Evolutionary conservation across 352 stramenopile species (phyloP), one percentile per base, ranked within the genome.

Genomic region (Phytophthora sansomeana): DNA sequence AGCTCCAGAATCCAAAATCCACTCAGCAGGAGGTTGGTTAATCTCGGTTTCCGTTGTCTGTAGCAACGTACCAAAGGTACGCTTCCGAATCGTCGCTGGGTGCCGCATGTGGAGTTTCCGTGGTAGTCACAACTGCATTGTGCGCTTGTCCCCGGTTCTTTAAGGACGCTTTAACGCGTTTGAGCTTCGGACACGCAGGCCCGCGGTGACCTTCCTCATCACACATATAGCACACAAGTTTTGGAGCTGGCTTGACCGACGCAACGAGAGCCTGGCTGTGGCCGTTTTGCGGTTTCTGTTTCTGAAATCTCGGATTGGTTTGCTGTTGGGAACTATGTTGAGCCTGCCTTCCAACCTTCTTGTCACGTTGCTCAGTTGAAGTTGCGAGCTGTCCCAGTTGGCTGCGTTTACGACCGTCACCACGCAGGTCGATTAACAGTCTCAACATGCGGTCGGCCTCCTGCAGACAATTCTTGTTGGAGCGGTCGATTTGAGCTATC

Each of bases 141-240:
- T n/a, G n/a, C n/a, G n/a, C n/a, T n/a, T n/a, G n/a, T n/a, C n/a
- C n/a, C n/a, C n/a, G n/a, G n/a, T n/a, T n/a, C n/a, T n/a, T n/a
- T n/a, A n/a, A n/a, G n/a, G n/a, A n/a, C n/a, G n/a, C n/a, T n/a
- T 68, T 62, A 1, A 44, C 17, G 1, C 38, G 24, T 7, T 68
- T 39, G 3, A 68, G 41, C 11, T 60, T 14, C 13, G 60, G 26
- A 7, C 33, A 60, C 14, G 39, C 49, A 0, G 32, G 19, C 14
- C 42, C 41, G 3, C 50, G 39, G n/a, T 67, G 49, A 1, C 58
- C 19, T 54, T 67, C 46, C 3, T 60, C 33, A 17, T 62, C 59
- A 39, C 60, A 68, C 6, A 68, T 42, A 7, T 62, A 56, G 43
- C 50, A 68, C 11, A 68, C 42, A 13, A 56, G 11, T 13, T 52